Conservation (phyloP, 1,284 basidiomycete genomes). For the Hemileia vastatrix region DNA sequence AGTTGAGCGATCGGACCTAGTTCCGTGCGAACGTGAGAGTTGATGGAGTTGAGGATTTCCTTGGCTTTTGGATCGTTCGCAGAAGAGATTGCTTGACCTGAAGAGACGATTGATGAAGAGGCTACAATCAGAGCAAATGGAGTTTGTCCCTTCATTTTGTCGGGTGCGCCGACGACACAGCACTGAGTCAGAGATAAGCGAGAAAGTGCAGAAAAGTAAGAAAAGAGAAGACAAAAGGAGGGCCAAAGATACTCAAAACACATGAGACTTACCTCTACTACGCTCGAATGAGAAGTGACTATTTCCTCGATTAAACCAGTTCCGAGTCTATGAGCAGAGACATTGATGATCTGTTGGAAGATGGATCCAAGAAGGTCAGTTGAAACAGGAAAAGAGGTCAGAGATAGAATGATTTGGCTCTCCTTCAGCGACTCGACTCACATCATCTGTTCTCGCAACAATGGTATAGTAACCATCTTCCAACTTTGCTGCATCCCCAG, state of each 20-base stretch:
- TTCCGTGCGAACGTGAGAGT: constrained; percentile 34
- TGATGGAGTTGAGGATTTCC: constrained; percentile 34
- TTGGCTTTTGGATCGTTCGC: constrained; percentile 20
- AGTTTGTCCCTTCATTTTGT: constrained; percentile 37
- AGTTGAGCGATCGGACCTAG: constrained; percentile 37
- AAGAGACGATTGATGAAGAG: constrained; percentile 24
- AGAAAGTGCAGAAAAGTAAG: too few relatives aligned
- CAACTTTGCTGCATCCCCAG: constrained; percentile 36
- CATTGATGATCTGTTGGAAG: too few relatives aligned
- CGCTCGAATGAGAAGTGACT: too few relatives aligned
- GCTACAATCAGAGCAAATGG: constrained; percentile 39
- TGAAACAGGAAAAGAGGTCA: not conserved
- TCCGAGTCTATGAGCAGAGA: constrained; percentile 37
- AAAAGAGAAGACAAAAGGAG: too few relatives aligned
- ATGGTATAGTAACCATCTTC: constrained; percentile 38
- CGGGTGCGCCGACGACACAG: constrained; percentile 40
- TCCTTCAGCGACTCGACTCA: constrained; percentile 3
- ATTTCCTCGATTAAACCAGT: constrained; percentile 39
- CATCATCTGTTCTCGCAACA: constrained; percentile 35
- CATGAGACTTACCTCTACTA: too few relatives aligned
- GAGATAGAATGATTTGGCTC: not conserved
- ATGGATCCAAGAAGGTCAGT: not conserved
- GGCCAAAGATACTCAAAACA: too few relatives aligned
- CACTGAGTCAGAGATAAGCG: constrained; percentile 26
- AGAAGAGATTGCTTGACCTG: not conserved